Conservation (phyloP, 2,329 filamentous ascomycete genomes). For the Colletotrichum costaricense region DNA sequence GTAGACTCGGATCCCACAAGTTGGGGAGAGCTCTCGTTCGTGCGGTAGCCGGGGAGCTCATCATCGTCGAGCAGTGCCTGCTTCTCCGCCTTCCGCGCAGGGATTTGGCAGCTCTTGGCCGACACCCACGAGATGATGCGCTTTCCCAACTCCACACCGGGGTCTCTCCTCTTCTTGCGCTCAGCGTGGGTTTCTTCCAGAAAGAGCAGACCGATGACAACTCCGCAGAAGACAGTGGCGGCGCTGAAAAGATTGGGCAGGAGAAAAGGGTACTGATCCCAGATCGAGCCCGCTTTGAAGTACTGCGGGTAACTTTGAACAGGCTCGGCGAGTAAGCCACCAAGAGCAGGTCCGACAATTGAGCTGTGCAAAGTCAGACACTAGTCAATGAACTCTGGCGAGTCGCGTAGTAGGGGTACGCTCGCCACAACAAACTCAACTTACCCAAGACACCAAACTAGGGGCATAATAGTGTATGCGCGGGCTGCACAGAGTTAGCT, state of each 20-base stretch:
- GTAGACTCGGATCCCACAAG: constrained; percentile 50
- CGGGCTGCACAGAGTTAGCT: constrained; percentile 68
- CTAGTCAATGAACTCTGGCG: constrained; percentile 1
- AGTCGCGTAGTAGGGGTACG: constrained; percentile 6
- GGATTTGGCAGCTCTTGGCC: constrained; percentile 47
- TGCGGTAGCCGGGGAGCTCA: constrained; percentile 76
- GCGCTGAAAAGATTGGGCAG: constrained; percentile 93
- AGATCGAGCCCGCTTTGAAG: constrained; percentile 80
- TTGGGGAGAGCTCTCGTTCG: constrained; percentile 66
- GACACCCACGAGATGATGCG: constrained; percentile 68
- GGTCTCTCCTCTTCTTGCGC: constrained; percentile 81
- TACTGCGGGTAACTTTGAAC: constrained; percentile 82
- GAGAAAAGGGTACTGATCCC: constrained; percentile 89
- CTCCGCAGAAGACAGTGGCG: constrained; percentile 78
- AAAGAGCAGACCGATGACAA: constrained; percentile 84
- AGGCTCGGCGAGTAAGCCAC: constrained; percentile 88
- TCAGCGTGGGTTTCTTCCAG: constrained; percentile 93
- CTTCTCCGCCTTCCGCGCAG: constrained; percentile 62
- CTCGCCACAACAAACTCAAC: constrained; percentile 40
- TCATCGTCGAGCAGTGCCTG: constrained; percentile 73
- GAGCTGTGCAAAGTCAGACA: constrained; percentile 66
- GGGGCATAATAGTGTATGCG: constrained; percentile 97
- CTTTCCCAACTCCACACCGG: constrained; percentile 80
- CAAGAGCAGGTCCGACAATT: constrained; percentile 91
- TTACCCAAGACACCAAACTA: constrained; percentile 95